Evolutionary conservation across 139 green algal genomes (phyloP).

Genomic region (Closterium sp.): DNA sequence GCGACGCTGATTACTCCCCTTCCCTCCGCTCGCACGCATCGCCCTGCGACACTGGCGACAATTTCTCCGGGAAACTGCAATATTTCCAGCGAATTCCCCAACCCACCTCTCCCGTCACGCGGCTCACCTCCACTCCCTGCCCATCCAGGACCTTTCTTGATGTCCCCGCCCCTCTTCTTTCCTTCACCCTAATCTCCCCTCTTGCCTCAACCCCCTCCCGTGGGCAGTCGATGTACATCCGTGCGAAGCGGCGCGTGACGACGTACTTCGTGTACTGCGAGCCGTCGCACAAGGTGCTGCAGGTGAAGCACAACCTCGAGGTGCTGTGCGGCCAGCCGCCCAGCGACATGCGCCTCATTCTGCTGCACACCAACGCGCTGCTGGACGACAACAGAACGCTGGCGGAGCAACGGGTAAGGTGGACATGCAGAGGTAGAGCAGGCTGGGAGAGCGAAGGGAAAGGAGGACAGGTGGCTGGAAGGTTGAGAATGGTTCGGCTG

Average conservation of each 20-base stretch:
- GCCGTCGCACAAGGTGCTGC: constrained; percentile 74
- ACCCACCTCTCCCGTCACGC: not conserved
- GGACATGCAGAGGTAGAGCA: too few species aligned
- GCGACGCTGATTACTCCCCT: not conserved
- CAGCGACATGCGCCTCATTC: constrained; percentile 54
- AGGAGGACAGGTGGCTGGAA: too few species aligned
- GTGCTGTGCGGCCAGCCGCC: constrained; percentile 59
- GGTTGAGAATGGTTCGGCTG: too few species aligned
- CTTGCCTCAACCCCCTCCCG: not conserved
- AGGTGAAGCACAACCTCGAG: constrained; percentile 83
- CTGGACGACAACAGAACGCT: constrained; percentile 70
- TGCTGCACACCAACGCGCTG: constrained; percentile 52
- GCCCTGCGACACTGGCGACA: not conserved
- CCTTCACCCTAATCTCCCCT: too few species aligned
- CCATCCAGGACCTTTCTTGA: not conserved
- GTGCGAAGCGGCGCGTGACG: constrained; percentile 69
- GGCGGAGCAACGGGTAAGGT: constrained; percentile 68
- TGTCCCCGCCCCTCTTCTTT: too few species aligned
- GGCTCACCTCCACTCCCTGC: not conserved
- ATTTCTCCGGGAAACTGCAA: too few species aligned
- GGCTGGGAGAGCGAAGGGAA: too few species aligned
- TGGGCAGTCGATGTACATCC: constrained; percentile 63
- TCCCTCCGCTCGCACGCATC: not conserved
- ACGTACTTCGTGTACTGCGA: constrained; percentile 86
- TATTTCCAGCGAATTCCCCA: not conserved